Evolutionary conservation across 768 basidiomycete genomes (phyloP).

Genomic region (Inosperma sp.): DNA sequence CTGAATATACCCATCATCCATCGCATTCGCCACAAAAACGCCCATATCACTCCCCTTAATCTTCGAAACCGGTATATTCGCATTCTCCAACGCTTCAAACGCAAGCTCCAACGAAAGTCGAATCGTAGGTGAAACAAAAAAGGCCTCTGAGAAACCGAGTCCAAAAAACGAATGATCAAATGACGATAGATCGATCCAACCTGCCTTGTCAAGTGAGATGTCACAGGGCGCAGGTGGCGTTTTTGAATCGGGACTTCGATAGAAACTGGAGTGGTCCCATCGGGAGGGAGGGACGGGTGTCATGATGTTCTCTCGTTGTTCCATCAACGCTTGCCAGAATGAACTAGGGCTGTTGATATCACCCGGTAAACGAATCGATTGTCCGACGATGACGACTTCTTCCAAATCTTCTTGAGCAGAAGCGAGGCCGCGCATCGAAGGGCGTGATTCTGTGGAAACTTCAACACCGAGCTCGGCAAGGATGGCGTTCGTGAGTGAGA

Average conservation of each 20-base stretch:
- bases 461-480: slow-evolving; percentile 22
- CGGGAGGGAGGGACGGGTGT: slow-evolving; percentile 28
- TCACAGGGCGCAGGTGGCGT: slow-evolving; percentile 25
- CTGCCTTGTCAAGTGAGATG: slow-evolving; percentile 29
- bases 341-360: slow-evolving; percentile 26
- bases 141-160: slow-evolving; percentile 33
- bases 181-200: slow-evolving; percentile 28
- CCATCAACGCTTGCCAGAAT: slow-evolving; percentile 33
- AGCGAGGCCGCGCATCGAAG: slow-evolving; percentile 9
- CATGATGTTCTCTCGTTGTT: slow-evolving; percentile 29
- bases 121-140: slow-evolving; percentile 24
- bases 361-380: slow-evolving; percentile 33
- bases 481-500: slow-evolving; percentile 25
- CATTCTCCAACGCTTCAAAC: slow-evolving; percentile 35
- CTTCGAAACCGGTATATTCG: slow-evolving; percentile 31
- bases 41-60: slow-evolving; percentile 32
- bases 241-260: slow-evolving; percentile 22
- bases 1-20: slow-evolving; percentile 30
- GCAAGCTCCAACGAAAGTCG: slow-evolving; percentile 33
- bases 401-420: slow-evolving; percentile 14
- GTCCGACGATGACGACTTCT: slow-evolving; percentile 36
- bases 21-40: slow-evolving; percentile 30
- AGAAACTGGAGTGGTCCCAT: slow-evolving; percentile 36
- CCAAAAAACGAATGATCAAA: slow-evolving; percentile 37
- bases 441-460: slow-evolving; percentile 7